Evolutionary conservation across 306 rosid genomes (phyloP), one percentile per base, ranked within the genome.

Genomic region (Prunus fruticosa): DNA sequence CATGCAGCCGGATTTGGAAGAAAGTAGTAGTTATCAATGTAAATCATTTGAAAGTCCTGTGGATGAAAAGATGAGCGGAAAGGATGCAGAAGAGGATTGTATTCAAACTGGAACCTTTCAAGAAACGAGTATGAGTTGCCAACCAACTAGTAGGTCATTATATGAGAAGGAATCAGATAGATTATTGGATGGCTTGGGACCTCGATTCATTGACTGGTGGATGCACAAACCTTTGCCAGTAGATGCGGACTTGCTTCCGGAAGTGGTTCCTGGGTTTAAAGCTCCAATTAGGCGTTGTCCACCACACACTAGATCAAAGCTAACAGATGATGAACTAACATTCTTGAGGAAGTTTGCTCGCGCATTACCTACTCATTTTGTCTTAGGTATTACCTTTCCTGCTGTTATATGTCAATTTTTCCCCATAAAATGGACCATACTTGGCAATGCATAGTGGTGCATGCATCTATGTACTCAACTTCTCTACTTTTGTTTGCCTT

Each of bases 141-240:
- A 80, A 67, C 75, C 79, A 47, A 64, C 68, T 20, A 30, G 66
- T 11, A 82, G 88, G 5, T 89, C 98, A 45, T 78, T 93, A 76
- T 93, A 84, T 72, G 97, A 88, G 84, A 88, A 95, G 87, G 98
- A 93, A 84, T 76, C 85, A 69, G 93, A 93, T 61, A 88, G 97
- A 80, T 79, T 91, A 78, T 80, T 93, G 84, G 92, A 91, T 57
- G 92, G 87, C 61, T 83, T 93, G 67, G 98, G 98, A 71, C 96
- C 98, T 83, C 96, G 97, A 61, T 93, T 88, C 80, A 49, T 84
- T 86, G 98, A 91, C 76, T 93, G 98, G 98, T 93, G 98, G 98
- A 85, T 84, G 92, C 86, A 76, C 86, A 93, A 88, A 78, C 98
- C 98, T 79, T 86, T 93, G 76, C 98, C 98, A 0, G 91, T 93